phyloP scores from a whole-genome alignment of 371 early-diverging fungal species.

The Mortierella sp. region DNA sequence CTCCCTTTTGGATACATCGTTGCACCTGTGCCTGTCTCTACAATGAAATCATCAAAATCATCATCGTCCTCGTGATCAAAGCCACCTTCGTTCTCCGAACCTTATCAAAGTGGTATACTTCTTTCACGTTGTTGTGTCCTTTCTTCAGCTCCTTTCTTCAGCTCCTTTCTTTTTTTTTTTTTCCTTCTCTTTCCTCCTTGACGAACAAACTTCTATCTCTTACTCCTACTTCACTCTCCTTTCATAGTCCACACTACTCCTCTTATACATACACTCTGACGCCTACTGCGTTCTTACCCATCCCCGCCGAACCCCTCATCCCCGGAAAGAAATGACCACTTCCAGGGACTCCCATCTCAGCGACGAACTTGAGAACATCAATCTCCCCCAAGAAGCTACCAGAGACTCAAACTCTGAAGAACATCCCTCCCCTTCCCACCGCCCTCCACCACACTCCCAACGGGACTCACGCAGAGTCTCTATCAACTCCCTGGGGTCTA shows the following conservation, averaged over 20 bases:
- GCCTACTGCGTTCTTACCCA: background rate
- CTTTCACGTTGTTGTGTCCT: background rate
- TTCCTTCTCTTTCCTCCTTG: constrained; percentile 7
- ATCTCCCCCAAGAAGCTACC: constrained; percentile 37
- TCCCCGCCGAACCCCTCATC: constrained; percentile 3
- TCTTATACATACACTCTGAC: background rate
- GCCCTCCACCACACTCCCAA: constrained; percentile 20
- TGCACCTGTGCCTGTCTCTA: background rate
- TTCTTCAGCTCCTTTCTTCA: background rate
- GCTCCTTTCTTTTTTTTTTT: background rate
- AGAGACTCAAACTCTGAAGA: constrained; percentile 15
- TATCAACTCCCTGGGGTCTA: constrained; percentile 40
- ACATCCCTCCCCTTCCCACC: constrained; percentile 7
- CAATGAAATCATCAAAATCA: background rate
- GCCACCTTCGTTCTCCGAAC: background rate
- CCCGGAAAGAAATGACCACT: constrained; percentile 39
- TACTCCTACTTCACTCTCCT: constrained; percentile 2
- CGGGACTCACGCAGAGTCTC: constrained; percentile 49
- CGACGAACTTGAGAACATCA: constrained; percentile 52
- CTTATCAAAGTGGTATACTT: background rate
- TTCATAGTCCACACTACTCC: background rate
- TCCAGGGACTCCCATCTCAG: constrained; percentile 30
- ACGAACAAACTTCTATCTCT: background rate
- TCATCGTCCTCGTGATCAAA: constrained; percentile 8
- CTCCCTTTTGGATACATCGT: background rate